Evolutionary conservation across 1,284 basidiomycete genomes (phyloP).

Genomic region (Anthracocystis walkeri): DNA sequence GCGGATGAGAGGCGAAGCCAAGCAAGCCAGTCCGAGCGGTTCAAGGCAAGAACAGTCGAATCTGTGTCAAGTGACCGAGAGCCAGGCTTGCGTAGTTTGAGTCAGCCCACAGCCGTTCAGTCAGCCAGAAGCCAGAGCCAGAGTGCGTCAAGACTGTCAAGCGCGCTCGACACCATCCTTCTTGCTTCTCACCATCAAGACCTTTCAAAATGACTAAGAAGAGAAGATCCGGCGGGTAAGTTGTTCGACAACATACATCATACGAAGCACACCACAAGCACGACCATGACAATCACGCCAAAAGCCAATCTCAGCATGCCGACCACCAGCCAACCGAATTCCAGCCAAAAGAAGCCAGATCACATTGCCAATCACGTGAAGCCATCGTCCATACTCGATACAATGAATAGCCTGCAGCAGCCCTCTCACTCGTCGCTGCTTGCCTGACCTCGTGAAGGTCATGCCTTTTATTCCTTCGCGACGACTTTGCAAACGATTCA

Average conservation of each 20-base stretch:
- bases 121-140: neutral
- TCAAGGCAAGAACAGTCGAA: neutral
- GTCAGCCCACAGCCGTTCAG: too few species aligned
- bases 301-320: neutral
- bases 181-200: conserved; percentile 53
- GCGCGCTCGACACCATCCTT: conserved; percentile 32
- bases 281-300: conserved; percentile 1
- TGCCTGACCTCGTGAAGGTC: neutral
- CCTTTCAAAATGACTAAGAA: conserved; percentile 83
- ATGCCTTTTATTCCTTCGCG: neutral
- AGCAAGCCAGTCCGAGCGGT: neutral
- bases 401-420: neutral
- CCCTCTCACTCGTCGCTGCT: neutral
- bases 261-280: conserved; percentile 4
- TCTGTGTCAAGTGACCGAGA: neutral
- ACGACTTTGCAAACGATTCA: neutral
- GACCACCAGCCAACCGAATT: neutral
- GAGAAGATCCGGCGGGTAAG: conserved; percentile 83
- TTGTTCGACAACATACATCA: conserved; percentile 26
- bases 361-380: neutral
- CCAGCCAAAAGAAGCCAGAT: neutral
- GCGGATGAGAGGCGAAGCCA: neutral
- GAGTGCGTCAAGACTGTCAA: conserved; percentile 23
- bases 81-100: too few species aligned
- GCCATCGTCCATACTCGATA: neutral